These are phyloP conservation scores for Tremella mesenterica DNA, from an alignment of 768 basidiomycete genomes.

Conservation along the genomic window DNA sequence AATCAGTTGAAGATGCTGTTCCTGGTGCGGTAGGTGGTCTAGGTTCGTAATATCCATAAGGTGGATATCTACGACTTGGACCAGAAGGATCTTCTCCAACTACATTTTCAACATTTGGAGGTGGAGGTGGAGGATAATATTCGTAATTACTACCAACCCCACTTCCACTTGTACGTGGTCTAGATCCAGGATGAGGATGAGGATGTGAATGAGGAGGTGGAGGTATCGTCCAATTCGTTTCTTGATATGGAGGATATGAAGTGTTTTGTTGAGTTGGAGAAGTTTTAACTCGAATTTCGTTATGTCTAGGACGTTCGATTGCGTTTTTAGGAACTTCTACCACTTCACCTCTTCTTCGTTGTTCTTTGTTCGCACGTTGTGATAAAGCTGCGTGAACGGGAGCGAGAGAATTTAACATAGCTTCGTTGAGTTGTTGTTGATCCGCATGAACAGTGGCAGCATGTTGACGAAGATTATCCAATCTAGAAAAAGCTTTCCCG, in stretches of 20 bases:
- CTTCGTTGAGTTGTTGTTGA: slow-evolving; percentile 48
- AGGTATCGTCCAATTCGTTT: slow-evolving; percentile 9
- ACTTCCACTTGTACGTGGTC: slow-evolving; percentile 24
- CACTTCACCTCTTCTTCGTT: slow-evolving; percentile 40
- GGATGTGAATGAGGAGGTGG: slow-evolving; percentile 11
- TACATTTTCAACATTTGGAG: neutral
- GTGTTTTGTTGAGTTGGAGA: slow-evolving; percentile 6
- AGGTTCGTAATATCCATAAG: slow-evolving; percentile 21
- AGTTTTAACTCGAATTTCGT: slow-evolving; percentile 17
- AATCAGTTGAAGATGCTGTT: slow-evolving; percentile 16
- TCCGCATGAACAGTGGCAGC: slow-evolving; percentile 96
- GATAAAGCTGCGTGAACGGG: slow-evolving; percentile 41
- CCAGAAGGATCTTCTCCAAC: slow-evolving; percentile 16
- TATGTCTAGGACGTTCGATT: slow-evolving; percentile 31
- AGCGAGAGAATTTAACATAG: slow-evolving; percentile 37
- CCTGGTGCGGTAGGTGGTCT: slow-evolving; percentile 18
- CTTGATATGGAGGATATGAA: slow-evolving; percentile 24
- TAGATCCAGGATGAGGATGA: no score
- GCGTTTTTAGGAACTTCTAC: slow-evolving; percentile 42
- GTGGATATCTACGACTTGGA: slow-evolving; percentile 24
- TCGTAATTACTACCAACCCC: no score
- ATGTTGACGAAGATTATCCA: slow-evolving; percentile 95
- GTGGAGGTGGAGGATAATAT: slow-evolving; percentile 26
- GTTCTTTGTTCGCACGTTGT: slow-evolving; percentile 39
- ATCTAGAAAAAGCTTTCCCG: slow-evolving; percentile 84